Evolutionary conservation across 192 early-diverging fungal genomes (phyloP), one percentile per base, ranked within the genome.

Genomic region (Diversispora eburnea): DNA sequence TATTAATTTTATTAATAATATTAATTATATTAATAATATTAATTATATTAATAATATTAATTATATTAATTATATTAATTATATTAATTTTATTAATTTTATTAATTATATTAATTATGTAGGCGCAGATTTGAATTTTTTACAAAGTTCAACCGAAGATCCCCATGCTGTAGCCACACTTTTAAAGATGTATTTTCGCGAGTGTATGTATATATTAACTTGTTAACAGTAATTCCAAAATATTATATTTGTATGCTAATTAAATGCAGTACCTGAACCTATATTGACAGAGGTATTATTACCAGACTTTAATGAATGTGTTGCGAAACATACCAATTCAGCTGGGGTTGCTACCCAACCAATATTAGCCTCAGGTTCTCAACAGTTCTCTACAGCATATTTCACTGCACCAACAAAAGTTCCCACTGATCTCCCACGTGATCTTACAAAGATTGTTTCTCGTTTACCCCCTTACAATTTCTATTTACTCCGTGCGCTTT

Each of bases 101-200:
- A n/a, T n/a, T n/a, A n/a, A n/a, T n/a, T n/a, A n/a, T n/a, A n/a
- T n/a, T n/a, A n/a, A 33, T 33, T 33, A 33, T 33, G 25, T 69
- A 70, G 69, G 69, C 5, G 25, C 54, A 5, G 69, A 70, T 70
- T 57, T 70, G 19, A 70, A 70, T 43, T 43, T 70, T 22, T 58
- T 57, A 70, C 69, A 70, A 70, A 70, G 54, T 43, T 45, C 67
- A 10, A 19, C 10, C 7, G 49, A 70, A 25, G 88, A 89, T 60
- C 86, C 88, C 10, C 84, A 89, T 60, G 85, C 83, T 10, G 86
- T 87, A 47, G 86, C 84, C 42, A 80, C 86, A 25, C 74, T 89
- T 25, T 76, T 89, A 13, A 89, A 87, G 63, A 78, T 85, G 68
- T 89, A 87, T 69, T 64, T 89, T 19, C 75, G 88, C 72, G 86